Conservation (phyloP, 2,329 filamentous ascomycete species). For the Nemania diffusa region DNA sequence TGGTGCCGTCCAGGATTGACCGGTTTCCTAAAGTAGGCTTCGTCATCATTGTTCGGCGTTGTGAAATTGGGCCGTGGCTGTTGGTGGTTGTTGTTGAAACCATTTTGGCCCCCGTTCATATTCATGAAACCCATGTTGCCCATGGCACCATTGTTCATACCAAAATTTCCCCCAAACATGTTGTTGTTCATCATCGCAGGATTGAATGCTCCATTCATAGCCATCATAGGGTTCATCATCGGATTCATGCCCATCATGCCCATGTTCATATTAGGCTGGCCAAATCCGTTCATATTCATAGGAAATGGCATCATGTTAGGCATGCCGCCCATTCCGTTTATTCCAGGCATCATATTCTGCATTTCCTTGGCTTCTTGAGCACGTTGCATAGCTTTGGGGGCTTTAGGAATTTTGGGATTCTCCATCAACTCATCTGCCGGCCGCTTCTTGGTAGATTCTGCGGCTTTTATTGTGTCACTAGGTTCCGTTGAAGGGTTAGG, state of each 20-base stretch:
- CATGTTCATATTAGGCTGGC: slow-evolving; percentile 53
- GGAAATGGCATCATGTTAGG: slow-evolving; percentile 57
- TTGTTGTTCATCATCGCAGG: slow-evolving; percentile 50
- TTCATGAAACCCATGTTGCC: slow-evolving; percentile 52
- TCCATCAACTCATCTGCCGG: slow-evolving; percentile 77
- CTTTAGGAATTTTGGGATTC: slow-evolving; percentile 73
- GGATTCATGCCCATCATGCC: slow-evolving; percentile 53
- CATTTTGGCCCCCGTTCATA: slow-evolving; percentile 38
- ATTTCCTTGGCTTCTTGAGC: slow-evolving; percentile 59
- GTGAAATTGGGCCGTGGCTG: slow-evolving; percentile 53
- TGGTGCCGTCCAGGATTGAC: slow-evolving; percentile 94
- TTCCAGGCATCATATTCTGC: slow-evolving; percentile 54
- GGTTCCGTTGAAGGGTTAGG: slow-evolving; percentile 42
- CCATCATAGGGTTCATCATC: slow-evolving; percentile 55
- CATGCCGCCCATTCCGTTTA: slow-evolving; percentile 57
- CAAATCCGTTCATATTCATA: slow-evolving; percentile 54
- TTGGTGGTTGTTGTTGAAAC: slow-evolving; percentile 48
- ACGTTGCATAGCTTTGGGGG: slow-evolving; percentile 72
- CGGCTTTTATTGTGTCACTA: slow-evolving; percentile 38
- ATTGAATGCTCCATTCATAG: slow-evolving; percentile 52
- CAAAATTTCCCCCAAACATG: slow-evolving; percentile 50
- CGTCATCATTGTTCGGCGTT: slow-evolving; percentile 76
- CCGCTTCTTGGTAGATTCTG: slow-evolving; percentile 72
- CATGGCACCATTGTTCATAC: slow-evolving; percentile 48
- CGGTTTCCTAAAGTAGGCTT: slow-evolving; percentile 94